Conservation (phyloP, 2,329 filamentous ascomycete species). For the Phaeosphaeria sp. region DNA sequence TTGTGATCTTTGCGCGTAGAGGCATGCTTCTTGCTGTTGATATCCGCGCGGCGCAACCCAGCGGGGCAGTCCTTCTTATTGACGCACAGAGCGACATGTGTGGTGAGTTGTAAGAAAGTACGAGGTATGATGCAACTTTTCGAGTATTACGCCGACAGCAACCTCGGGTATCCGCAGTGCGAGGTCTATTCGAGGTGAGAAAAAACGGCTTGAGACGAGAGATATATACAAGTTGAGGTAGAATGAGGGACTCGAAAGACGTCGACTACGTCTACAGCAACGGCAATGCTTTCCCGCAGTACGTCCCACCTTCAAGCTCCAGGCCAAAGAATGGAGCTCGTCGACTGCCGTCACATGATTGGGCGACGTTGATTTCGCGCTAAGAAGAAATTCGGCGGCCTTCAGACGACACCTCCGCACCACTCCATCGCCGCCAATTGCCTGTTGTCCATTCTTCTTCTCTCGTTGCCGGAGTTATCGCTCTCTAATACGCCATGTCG, state of each 20-base stretch:
- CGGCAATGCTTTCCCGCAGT: conserved; percentile 24
- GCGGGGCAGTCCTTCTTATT: conserved; percentile 49
- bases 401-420: conserved; percentile 14
- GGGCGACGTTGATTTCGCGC: conserved; percentile 27
- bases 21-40: conserved; percentile 67
- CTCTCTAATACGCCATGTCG: conserved; percentile 69
- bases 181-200: not conserved
- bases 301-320: conserved; percentile 4
- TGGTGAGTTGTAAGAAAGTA: conserved; percentile 14
- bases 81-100: conserved; percentile 56
- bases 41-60: conserved; percentile 47
- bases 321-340: conserved; percentile 17
- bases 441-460: conserved; percentile 35
- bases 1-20: conserved; percentile 76
- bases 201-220: not conserved
- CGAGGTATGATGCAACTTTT: conserved; percentile 38
- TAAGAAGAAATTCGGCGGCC: conserved; percentile 40
- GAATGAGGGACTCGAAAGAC: not conserved
- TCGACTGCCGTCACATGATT: conserved; percentile 25
- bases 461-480: conserved; percentile 26
- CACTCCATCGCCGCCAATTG: conserved; percentile 35
- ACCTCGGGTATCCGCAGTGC: conserved; percentile 48
- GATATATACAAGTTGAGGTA: not conserved
- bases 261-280: not conserved
- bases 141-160: conserved; percentile 28